Base-by-base conservation (phyloP, 2,329 filamentous ascomycete species). In the Epichloe gansuensis region DNA sequence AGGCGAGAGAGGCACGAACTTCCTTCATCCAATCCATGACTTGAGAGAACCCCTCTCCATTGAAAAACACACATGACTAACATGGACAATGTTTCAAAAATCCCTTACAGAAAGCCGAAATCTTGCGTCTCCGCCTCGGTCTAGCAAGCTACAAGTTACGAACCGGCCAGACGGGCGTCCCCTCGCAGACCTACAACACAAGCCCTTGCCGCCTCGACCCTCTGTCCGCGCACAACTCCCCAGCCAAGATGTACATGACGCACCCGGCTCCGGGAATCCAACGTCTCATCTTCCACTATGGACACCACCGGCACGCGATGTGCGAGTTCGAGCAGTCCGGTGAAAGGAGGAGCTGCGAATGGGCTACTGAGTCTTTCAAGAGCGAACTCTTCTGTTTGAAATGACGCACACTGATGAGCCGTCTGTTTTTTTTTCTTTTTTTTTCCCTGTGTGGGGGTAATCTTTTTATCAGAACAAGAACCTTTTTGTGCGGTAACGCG, bases 71-170 rank as follows among this genome's bases (percentile, higher is more conserved):
- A 13, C 45, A 57, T 57, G 42, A 59, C 56, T 48, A 42, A 46
- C 55, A 53, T 21, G 21, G 11, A 12, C 4, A 2, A 17, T 17
- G 2, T 21, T 39, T 17, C 23, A 1, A 15, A 13, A 15, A 13
- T 25, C 17, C 37, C 17, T 21, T 34, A 17, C 48, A 86, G 76
- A 77, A 79, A 67, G 83, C 82, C 21, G 78, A 85, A 62, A 78
- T 81, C 48, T 72, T 90, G 45, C 77, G 77, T 50, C 75, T 88
- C 9, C 78, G 85, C n/a, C 77, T 91, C 15, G 75, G 78, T 31
- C 76, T 89, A 21, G 86, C 85, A 13, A 78, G 78, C 62, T 90
- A 89, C 73, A 90, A 90, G 68, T 74, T 91, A 58, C 77, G 76
- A 53, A 90, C 86, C 2, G 82, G 85, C 55, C 86, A 91, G 67